Base-by-base conservation (phyloP, 148 eudicot species). In the Fagopyrum homotropicum region DNA sequence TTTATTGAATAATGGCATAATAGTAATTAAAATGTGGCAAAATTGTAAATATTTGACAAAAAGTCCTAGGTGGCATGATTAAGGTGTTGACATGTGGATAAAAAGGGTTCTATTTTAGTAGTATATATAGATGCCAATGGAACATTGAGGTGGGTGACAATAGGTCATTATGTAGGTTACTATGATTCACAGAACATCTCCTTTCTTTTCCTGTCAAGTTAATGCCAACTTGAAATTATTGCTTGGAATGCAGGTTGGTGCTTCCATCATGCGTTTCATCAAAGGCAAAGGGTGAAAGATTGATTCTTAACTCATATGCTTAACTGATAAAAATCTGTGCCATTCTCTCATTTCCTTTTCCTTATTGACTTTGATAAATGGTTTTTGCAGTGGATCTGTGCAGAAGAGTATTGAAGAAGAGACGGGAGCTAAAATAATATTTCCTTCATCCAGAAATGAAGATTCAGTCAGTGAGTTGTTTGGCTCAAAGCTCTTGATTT, bases 191-290 rank as follows among this genome's bases (percentile, higher is more conserved):
- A 49, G 49, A 72, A 5, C 3, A 7, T 19, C 52, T 72, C 40
- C 11, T 63, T 29, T 63, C 4, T 63, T 48, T 45, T 19, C 35
- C 63, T 57, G 30, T 50, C 48, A 11, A 0, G n/a, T 29, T 30
- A 73, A 5, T 50, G 30, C 47, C 45, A 46, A 26, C 59, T 44
- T 73, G 30, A 44, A 17, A 75, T 46, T 17, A 22, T 60, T 73
- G 30, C 76, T 73, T 77, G 45, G 19, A 56, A 76, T 85, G 84
- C 93, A 94, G 98, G 83, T 90, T 75, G 97, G 96, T 74, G 76
- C 86, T 54, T 84, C 96, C 74, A 82, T 91, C 78, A 90, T 94
- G 88, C 87, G 86, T 73, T 94, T 88, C 81, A 79, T 94, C 77
- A 87, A 75, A 84, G 96, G 90, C 72, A 87, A 87, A 85, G 82